Base-by-base conservation (phyloP, 2,329 filamentous ascomycete genomes). In the Sporothrix luriei region DNA sequence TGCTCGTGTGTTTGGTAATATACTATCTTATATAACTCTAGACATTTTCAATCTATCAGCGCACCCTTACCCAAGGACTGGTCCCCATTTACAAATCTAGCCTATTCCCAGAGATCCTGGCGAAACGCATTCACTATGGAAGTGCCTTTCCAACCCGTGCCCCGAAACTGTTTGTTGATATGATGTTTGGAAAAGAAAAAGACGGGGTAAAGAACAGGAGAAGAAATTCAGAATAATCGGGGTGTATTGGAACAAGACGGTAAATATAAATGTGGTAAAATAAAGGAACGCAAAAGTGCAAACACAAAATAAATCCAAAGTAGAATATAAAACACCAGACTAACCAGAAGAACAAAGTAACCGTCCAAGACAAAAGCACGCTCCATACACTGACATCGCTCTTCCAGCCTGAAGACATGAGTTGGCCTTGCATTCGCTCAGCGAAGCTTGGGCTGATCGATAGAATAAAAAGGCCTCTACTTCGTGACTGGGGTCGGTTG, bases 401-500 rank as follows among this genome's bases (percentile, higher is more conserved):
- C 9, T 52, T 19, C 13, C 16, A 33, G 26, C 9, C 52, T 33
- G 10, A 49, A 3, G 38, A 33, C 14, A 11, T 16, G 13, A 48
- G 40, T 19, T 7, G 16, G 13, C 13, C 57, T 24, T 43, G 57
- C 57, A 24, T 61, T 46, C 24, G 61, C 61, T 14, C 61, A n/a
- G 61, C 55, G 29, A 61, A 49, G 46, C 26, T 49, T 38, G 14
- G 11, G 24, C 43, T 4, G 14, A 19, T 14, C 19, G 14, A n/a
- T 48, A 2, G 7, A 33, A 33, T 7, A 7, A 33, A 33, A 33
- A 59, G n/a, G 52, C 33, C 1, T 21, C 70, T 72, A 74, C 38
- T 75, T 74, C 71, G 72, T 59, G 62, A 70, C 48, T 33, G 79
- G 79, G 33, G 83, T 79, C 16, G 89, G 87, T 19, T 92, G 92